Base-by-base conservation (phyloP, 805 yeast species). In the Barnettozyma vustinii region DNA sequence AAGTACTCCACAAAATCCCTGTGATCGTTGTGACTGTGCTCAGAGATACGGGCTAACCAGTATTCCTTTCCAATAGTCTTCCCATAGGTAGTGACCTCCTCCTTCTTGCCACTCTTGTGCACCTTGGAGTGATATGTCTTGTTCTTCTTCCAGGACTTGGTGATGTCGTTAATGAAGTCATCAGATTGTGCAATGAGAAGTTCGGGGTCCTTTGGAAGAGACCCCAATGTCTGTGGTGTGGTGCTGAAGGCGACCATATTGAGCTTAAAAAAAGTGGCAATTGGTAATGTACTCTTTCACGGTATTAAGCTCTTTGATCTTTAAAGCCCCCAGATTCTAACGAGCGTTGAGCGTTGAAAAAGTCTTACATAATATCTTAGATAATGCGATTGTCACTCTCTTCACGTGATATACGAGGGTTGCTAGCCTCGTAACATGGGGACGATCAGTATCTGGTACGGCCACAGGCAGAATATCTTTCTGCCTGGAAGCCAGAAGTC, bases 31-130 rank as follows among this genome's bases (percentile, higher is more conserved):
- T 53, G 40, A 2, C 50, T 46, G 43, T 66, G 67, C 13, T 46
- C 46, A 23, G 68, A 63, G 6, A 54, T 55, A 19, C 74, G 59
- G 6, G 68, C 56, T 25, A 68, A 49, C 74, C 74, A 70, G 45
- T 57, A 62, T 18, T 69, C 73, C 1, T 52, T 49, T 13, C 54
- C 60, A 7, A 56, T 49, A 2, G 58, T 57, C 2, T 62, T 56
- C 32, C 59, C 53, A 50, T 63, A 68, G 1, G 70, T 65, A n/a
- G 65, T 64, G 21, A 67, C 71, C 2, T 54, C 51, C 27, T 61
- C 60, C 26, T 56, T 56, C 15, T 46, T 48, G 8, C 62, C 61
- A 25, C 46, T 36, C n/a, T 61, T 62, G 6, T 56, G 47, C 4
- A 59, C 49, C 25, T 60, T 58, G 44, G 60, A 65, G 19, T 53